Evolutionary conservation across 441 rosid species (phyloP), one percentile per base, ranked within the genome.

Genomic region (Gossypium lobatum): DNA sequence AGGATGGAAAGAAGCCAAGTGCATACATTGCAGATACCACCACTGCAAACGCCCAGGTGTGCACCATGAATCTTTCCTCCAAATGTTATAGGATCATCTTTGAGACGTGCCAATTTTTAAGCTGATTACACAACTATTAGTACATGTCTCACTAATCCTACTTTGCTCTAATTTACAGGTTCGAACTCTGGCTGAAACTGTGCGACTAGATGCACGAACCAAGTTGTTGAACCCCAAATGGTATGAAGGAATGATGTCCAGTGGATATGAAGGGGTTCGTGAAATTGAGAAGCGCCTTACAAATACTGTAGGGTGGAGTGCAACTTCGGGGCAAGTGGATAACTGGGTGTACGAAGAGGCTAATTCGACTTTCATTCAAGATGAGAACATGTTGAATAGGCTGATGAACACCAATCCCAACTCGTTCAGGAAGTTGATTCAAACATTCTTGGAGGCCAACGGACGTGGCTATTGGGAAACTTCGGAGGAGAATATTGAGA

Each of bases 391-490:
- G 98, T 82, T 91, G 76, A 85, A 93, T 39, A 88, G 92, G 81
- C 91, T 95, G 16, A 89, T 93, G 94, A 89, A 71, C 77, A 90
- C 88, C 0, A 95, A 95, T 80, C 99, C 99, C 0, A 95, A 89
- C 76, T 95, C 98, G 21, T 90, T 95, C 76, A 85, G 99, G 85
- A 95, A 95, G 80, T 65, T 93, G 85, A 37, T 95, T 81, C 99
- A 95, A 85, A 95, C 98, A 72, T 95, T 95, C 91, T 80, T 93
- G 85, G 99, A 95, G 76, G 99, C 99, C 50, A 93, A 89, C 61
- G 98, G 99, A 25, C 96, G 99, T 3, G 97, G 99, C 2, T 95
- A 93, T 73, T 95, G 99, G 99, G 97, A 95, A 55, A 95, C 98
- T 60, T 85, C 96, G 0, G 85, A 77, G 74, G 87, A 93, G 52